Base-by-base conservation (phyloP, 2,329 filamentous ascomycete genomes). In the Juglanconis juglandina region DNA sequence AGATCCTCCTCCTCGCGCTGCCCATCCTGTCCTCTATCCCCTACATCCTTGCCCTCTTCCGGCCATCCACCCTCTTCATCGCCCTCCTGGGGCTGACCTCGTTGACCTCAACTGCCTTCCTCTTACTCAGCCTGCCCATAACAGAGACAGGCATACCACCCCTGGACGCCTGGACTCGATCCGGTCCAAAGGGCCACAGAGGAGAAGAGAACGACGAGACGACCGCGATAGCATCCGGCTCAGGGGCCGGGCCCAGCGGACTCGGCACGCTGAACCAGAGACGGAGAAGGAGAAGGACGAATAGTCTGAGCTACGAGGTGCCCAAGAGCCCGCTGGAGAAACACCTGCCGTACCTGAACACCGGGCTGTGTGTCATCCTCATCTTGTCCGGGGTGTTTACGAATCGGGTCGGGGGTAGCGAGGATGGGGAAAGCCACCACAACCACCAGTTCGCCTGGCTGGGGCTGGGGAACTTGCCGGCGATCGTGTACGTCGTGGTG, bases 301-400 rank as follows among this genome's bases (percentile, higher is more conserved):
- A 61, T 53, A 68, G 64, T 59, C 66, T 66, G 51, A 65, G 61
- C 46, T 60, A 67, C 8, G 58, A 50, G 32, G 53, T 52, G 33
- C 65, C 65, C 60, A 65, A 58, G 52, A 73, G 73, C 10, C 83
- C 87, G 9, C 74, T 91, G 30, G 78, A 83, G 66, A 74, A 66
- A 53, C 85, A 84, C 65, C 73, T 91, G 9, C 85, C 88, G 0
- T 80, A 78, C 41, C 71, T 89, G 46, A 91, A 91, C 68, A 65
- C 79, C 1, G 82, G 72, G 0, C 70, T 91, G n/a, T 84, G 80
- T 51, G 65, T 72, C 0, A 61, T 89, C 56, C 75, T 88, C 10
- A 69, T 75, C 39, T 70, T 81, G 62, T 76, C 77, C 65, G 81
- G 78, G 4, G 66, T 75, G 60, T 65, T 76, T 33, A 62, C 65